Conservation (phyloP, 495 filamentous ascomycete genomes). For the Aspergillus incahuasiensis region DNA sequence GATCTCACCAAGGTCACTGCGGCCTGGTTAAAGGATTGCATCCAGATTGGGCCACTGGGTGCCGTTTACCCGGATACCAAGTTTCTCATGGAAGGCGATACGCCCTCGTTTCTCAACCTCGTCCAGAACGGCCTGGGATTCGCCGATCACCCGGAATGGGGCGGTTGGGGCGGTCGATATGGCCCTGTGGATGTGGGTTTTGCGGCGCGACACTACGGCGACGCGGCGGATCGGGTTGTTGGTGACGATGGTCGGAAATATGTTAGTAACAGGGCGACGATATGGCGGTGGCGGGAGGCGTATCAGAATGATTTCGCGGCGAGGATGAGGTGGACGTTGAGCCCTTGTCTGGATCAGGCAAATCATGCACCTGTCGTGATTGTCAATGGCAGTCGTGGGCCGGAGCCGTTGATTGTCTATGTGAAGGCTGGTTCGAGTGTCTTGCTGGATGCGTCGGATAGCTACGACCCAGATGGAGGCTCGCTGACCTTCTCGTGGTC, state of each 20-base stretch:
- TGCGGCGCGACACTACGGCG: background rate
- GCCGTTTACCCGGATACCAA: slow-evolving; percentile 33
- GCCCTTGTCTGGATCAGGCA: slow-evolving; percentile 10
- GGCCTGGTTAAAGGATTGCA: slow-evolving; percentile 36
- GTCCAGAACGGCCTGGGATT: slow-evolving; percentile 41
- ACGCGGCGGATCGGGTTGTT: slow-evolving; percentile 1
- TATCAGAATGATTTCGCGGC: slow-evolving; percentile 45
- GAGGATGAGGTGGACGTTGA: slow-evolving; percentile 37
- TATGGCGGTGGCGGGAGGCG: slow-evolving; percentile 43
- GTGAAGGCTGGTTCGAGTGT: no score
- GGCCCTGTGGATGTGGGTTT: slow-evolving; percentile 26
- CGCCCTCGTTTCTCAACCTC: slow-evolving; percentile 38
- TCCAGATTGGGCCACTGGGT: slow-evolving; percentile 41
- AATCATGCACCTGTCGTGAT: slow-evolving; percentile 38
- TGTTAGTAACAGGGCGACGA: background rate
- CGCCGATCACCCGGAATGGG: slow-evolving; percentile 34
- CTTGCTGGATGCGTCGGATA: no score
- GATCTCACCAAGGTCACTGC: slow-evolving; percentile 29
- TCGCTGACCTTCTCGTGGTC: no score
- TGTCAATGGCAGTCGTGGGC: slow-evolving; percentile 29
- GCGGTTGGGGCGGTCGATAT: slow-evolving; percentile 18
- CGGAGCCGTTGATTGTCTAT: slow-evolving; percentile 21
- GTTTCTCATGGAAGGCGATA: slow-evolving; percentile 42
- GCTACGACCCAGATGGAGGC: no score
- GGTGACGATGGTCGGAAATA: background rate